A percentile compares a stretch with the other conserved stretches of the same genome.
These are phyloP conservation scores for Didymella pomorum DNA, from an alignment of 2,329 filamentous ascomycete genomes.

Conservation along the genomic window DNA sequence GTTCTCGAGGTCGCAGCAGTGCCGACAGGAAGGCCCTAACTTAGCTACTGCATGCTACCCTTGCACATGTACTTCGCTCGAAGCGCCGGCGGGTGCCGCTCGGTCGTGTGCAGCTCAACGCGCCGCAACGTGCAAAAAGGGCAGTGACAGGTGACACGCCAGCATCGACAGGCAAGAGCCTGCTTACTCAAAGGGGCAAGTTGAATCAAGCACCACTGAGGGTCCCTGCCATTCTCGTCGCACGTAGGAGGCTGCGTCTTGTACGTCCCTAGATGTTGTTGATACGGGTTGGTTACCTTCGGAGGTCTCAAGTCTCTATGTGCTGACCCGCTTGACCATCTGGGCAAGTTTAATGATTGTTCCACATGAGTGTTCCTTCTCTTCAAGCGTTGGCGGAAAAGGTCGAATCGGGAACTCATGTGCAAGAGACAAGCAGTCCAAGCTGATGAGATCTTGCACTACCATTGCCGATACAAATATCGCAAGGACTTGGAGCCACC, in stretches of 20 bases:
- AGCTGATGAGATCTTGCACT: too few relatives aligned
- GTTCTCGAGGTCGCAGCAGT: not conserved
- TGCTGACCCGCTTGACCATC: too few relatives aligned
- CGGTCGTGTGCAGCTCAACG: slow-evolving; percentile 8
- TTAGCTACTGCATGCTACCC: slow-evolving; percentile 10
- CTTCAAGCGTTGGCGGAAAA: too few relatives aligned
- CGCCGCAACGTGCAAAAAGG: slow-evolving; percentile 3
- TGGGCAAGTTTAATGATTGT: too few relatives aligned
- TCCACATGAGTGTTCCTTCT: too few relatives aligned
- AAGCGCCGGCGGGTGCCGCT: slow-evolving; percentile 9
- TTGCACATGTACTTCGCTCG: slow-evolving; percentile 15
- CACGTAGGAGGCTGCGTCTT: not conserved
- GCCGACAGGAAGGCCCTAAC: not conserved
- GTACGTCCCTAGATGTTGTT: too few relatives aligned
- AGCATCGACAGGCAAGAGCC: slow-evolving; percentile 24
- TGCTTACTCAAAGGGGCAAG: slow-evolving; percentile 33
- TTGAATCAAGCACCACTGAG: slow-evolving; percentile 6
- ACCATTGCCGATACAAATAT: too few relatives aligned
- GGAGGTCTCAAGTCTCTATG: too few relatives aligned
- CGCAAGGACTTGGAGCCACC: too few relatives aligned
- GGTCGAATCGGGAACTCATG: too few relatives aligned
- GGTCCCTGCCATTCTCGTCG: not conserved
- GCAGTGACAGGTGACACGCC: slow-evolving; percentile 34
- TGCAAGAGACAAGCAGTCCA: too few relatives aligned
- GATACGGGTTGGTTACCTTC: too few relatives aligned